These are phyloP conservation scores for Tuber melanosporum DNA, from an alignment of 495 filamentous ascomycete genomes.

Conservation along the genomic window DNA sequence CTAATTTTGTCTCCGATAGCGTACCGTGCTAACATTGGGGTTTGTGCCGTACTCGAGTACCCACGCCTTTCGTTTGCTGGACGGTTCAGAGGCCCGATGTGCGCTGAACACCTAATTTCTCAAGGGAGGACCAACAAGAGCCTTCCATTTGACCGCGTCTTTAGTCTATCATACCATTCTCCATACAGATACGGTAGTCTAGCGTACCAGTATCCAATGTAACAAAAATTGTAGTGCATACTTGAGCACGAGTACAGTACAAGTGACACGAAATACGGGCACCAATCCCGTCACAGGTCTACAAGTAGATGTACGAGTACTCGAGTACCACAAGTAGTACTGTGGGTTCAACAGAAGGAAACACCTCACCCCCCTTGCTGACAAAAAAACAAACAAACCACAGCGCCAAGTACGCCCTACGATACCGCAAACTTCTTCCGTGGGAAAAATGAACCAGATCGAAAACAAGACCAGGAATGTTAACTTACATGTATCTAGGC, in stretches of 20 bases:
- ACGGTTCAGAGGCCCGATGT: neutral
- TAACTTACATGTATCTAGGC: neutral
- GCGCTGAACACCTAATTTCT: neutral
- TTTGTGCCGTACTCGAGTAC: too few relatives aligned
- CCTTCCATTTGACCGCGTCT: neutral
- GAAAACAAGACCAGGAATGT: neutral
- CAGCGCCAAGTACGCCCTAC: neutral
- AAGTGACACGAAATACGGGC: neutral
- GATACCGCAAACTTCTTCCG: neutral
- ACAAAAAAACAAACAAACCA: neutral
- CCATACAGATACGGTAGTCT: neutral
- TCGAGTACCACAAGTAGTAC: too few relatives aligned
- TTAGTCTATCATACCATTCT: neutral
- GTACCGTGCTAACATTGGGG: neutral
- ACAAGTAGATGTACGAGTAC: too few relatives aligned
- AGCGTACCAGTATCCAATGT: neutral
- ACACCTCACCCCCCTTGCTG: neutral
- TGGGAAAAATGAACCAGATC: neutral
- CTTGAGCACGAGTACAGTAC: too few relatives aligned
- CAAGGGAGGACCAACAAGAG: neutral
- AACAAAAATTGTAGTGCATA: neutral
- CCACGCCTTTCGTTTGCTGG: neutral
- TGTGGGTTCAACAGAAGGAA: neutral
- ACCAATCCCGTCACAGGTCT: neutral
- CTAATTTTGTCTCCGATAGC: neutral